A percentile compares a stretch with the other conserved stretches of the same genome.
phyloP scores from a whole-genome alignment of 768 basidiomycete species.

The Auricularia auricula-judae region DNA sequence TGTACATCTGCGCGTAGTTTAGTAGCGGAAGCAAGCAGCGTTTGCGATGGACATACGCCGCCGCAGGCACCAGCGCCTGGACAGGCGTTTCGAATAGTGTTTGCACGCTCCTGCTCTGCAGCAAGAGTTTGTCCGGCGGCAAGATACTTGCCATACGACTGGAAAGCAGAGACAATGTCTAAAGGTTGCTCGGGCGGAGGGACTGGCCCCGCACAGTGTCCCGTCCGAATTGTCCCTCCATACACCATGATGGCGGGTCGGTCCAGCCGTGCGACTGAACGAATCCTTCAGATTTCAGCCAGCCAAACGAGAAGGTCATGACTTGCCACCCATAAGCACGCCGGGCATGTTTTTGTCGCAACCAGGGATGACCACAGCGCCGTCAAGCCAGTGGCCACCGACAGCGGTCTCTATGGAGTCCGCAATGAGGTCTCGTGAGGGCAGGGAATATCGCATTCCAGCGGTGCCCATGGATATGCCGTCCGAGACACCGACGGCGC shows the following conservation, averaged over 20 bases:
- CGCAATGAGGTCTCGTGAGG: constrained; percentile 94
- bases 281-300: constrained; percentile 1
- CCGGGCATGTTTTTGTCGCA: constrained; percentile 99
- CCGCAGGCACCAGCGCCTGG: constrained; percentile 98
- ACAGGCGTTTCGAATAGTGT: constrained; percentile 86
- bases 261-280: constrained; percentile 81
- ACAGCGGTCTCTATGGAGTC: constrained; percentile 94
- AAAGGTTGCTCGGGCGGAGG: constrained; percentile 32
- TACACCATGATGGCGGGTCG: constrained; percentile 97
- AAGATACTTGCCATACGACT: constrained; percentile 91
- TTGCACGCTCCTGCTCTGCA: constrained; percentile 76
- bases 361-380: constrained; percentile 93
- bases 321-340: constrained; percentile 89
- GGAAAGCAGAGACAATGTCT: constrained; percentile 96
- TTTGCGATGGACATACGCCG: constrained; percentile 49
- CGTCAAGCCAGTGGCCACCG: constrained; percentile 96
- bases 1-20: constrained; percentile 66
- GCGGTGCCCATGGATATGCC: constrained; percentile 96
- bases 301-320: neutral
- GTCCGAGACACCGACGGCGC: constrained; percentile 94
- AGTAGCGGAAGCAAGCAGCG: neutral
- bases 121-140: constrained; percentile 75
- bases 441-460: constrained; percentile 93
- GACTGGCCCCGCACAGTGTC: constrained; percentile 79
- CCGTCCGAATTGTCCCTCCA: constrained; percentile 88